A percentile compares a stretch with the other conserved stretches of the same genome.
Evolutionary conservation across 1,284 basidiomycete species (phyloP).

Genomic region (Anthracocystis panici-leucophaei): DNA sequence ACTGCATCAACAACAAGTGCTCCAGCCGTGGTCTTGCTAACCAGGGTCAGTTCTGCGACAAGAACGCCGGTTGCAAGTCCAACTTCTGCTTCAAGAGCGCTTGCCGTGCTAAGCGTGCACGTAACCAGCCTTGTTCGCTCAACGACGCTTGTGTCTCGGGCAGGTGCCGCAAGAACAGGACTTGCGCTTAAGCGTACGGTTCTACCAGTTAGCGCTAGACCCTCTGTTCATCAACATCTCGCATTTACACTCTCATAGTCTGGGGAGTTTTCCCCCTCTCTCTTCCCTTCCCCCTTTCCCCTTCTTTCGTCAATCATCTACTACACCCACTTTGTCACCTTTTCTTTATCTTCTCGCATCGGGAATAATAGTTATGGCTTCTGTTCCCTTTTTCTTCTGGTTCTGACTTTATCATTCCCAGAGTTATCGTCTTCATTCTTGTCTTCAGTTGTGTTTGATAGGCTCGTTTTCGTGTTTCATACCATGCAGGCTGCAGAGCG

Average conservation of each 20-base stretch:
- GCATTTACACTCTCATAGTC: not conserved
- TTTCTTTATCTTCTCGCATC: not conserved
- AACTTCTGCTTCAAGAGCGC: constrained; percentile 32
- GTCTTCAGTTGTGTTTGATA: not conserved
- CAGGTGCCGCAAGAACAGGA: constrained; percentile 22
- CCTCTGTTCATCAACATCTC: not conserved
- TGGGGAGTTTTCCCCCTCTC: not conserved
- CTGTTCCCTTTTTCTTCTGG: not conserved
- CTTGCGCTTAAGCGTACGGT: constrained; percentile 21
- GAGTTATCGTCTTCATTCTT: not conserved
- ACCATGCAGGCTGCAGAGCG: not conserved
- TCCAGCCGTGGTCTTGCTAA: constrained; percentile 15
- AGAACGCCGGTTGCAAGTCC: constrained; percentile 22
- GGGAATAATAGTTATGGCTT: constrained; percentile 9
- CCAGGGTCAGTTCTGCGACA: constrained; percentile 13
- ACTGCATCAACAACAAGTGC: constrained; percentile 42
- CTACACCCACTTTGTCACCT: not conserved
- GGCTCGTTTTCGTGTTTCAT: not conserved
- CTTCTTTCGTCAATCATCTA: not conserved
- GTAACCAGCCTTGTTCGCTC: constrained; percentile 26
- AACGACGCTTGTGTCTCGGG: constrained; percentile 29
- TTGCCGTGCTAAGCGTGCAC: constrained; percentile 33
- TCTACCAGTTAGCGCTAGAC: constrained; percentile 21
- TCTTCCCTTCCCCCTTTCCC: constrained; percentile 2
- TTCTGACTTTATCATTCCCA: not conserved